Conservation (phyloP, 2,329 filamentous ascomycete species). For the Dactylellina drechsleri region DNA sequence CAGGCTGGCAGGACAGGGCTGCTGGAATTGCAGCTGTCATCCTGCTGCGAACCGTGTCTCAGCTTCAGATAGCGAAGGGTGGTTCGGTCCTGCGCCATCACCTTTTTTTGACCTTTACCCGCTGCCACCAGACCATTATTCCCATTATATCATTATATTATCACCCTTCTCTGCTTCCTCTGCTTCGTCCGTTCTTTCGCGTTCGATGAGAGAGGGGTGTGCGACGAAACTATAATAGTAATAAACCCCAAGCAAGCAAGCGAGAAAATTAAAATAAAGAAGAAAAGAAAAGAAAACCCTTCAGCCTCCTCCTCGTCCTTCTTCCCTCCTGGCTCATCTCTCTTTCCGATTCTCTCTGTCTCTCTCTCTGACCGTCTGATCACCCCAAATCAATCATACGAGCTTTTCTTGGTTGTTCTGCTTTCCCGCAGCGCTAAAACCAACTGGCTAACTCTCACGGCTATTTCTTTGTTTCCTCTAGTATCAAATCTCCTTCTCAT, state of each 20-base stretch:
- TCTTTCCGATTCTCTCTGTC: not conserved
- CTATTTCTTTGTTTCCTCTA: slow-evolving; percentile 1
- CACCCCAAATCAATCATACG: not conserved
- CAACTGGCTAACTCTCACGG: not conserved
- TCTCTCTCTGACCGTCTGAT: slow-evolving; percentile 8
- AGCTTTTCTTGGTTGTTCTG: not conserved
- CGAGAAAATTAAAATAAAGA: slow-evolving; percentile 15
- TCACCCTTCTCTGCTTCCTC: too few relatives aligned
- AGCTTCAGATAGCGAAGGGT: not conserved
- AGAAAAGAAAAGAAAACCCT: slow-evolving; percentile 25
- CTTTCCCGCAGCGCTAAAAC: not conserved
- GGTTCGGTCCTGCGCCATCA: slow-evolving; percentile 48
- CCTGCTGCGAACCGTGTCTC: slow-evolving; percentile 37
- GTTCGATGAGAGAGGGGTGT: slow-evolving; percentile 13
- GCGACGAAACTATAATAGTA: not conserved
- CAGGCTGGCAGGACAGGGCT: slow-evolving; percentile 1
- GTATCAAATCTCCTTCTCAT: not conserved
- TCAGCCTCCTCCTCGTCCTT: slow-evolving; percentile 38
- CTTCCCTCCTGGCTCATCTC: slow-evolving; percentile 42
- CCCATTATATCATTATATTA: too few relatives aligned
- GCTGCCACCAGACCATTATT: not conserved
- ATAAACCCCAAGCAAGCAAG: slow-evolving; percentile 5
- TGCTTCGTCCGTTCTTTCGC: not conserved
- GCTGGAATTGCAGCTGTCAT: slow-evolving; percentile 12
- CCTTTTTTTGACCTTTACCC: slow-evolving; percentile 35